Percentiles rank a stretch among this genome's conserved stretches.
These are phyloP conservation scores for Volvox africanus DNA, from an alignment of 139 green algal species.

Conservation along the genomic window DNA sequence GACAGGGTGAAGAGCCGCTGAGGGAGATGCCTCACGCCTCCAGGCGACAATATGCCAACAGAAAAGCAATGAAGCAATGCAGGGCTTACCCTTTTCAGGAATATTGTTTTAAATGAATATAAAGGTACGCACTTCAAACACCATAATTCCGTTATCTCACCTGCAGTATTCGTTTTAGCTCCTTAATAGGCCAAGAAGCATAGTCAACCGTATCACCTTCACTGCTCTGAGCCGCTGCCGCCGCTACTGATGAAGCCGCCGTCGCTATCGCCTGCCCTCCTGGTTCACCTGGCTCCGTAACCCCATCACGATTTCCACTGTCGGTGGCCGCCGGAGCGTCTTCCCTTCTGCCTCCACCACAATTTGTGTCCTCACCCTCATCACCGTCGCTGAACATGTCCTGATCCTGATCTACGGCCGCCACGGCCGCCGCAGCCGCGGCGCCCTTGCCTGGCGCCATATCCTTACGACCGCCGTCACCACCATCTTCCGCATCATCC, in stretches of 20 bases:
- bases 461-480: neutral
- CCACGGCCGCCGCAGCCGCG: neutral
- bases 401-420: slow-evolving; percentile 56
- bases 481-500: slow-evolving; percentile 45
- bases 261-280: neutral
- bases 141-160: slow-evolving; percentile 53
- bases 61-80: no score
- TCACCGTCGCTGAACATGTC: slow-evolving; percentile 79
- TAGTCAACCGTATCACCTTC: slow-evolving; percentile 66
- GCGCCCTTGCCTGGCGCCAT: neutral
- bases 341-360: neutral
- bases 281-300: neutral
- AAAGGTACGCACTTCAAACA: no score
- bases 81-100: no score
- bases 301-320: neutral
- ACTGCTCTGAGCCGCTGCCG: neutral
- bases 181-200: slow-evolving; percentile 79
- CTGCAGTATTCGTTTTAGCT: slow-evolving; percentile 76
- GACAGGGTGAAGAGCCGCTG: no score
- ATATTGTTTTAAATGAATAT: no score
- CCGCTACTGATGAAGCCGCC: neutral
- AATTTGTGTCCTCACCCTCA: neutral
- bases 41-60: no score
- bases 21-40: no score
- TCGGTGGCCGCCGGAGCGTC: neutral